These are phyloP conservation scores for Pueraria montana DNA, from an alignment of 306 rosid species.

Conservation along the genomic window DNA sequence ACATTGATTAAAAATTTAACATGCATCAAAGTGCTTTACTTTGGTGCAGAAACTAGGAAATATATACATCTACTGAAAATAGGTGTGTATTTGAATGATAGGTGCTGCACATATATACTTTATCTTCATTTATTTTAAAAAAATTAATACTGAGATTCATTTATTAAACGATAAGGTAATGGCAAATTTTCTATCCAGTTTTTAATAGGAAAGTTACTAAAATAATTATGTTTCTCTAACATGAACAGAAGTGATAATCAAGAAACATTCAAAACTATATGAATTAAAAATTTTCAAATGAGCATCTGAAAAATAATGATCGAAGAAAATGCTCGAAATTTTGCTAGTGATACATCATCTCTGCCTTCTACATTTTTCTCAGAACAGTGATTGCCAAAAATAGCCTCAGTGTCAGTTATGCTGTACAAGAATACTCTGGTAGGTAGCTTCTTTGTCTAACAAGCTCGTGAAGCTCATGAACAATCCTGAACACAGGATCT, in stretches of 20 bases:
- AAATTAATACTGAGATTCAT: too few species aligned
- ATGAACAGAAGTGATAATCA: background rate
- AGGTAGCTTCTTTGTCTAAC: slow-evolving; percentile 76
- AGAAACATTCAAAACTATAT: slow-evolving; percentile 34
- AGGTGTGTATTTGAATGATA: background rate
- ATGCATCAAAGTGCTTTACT: too few species aligned
- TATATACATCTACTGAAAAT: too few species aligned
- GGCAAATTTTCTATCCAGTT: background rate
- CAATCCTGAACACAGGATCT: slow-evolving; percentile 94
- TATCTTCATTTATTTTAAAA: too few species aligned
- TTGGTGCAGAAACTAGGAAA: too few species aligned
- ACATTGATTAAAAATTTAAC: too few species aligned
- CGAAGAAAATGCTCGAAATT: slow-evolving; percentile 16
- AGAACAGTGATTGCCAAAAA: slow-evolving; percentile 38
- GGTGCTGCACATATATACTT: background rate
- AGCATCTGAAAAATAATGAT: slow-evolving; percentile 32
- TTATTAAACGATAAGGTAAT: too few species aligned
- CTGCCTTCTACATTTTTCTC: slow-evolving; percentile 40
- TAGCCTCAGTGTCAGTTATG: slow-evolving; percentile 48
- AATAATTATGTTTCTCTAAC: background rate
- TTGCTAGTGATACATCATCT: slow-evolving; percentile 28
- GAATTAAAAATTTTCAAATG: slow-evolving; percentile 26
- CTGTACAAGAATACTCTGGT: slow-evolving; percentile 73
- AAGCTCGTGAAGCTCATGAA: slow-evolving; percentile 94
- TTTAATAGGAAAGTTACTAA: background rate